Percentiles rank a stretch among this genome's conserved stretches.
Evolutionary conservation across 306 rosid genomes (phyloP).

Genomic region (Glycine soja): DNA sequence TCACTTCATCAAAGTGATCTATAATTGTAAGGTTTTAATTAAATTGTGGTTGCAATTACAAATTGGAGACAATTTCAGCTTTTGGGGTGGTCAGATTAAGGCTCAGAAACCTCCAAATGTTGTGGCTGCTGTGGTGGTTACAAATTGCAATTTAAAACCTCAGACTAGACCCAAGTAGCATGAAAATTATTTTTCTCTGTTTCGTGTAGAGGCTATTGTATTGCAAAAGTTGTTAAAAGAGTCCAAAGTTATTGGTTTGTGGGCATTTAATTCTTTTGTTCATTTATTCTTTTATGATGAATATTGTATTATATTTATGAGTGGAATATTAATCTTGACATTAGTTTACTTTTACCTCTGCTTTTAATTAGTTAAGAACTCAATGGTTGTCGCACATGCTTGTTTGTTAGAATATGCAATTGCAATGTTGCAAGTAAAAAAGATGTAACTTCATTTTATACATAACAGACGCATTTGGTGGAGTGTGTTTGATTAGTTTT

Average conservation of each 20-base stretch:
- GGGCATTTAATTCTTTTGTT: constrained; percentile 44
- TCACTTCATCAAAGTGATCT: background rate
- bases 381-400: constrained; percentile 3
- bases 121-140: background rate
- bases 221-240: background rate
- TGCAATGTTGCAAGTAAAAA: background rate
- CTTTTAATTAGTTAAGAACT: background rate
- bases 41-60: background rate
- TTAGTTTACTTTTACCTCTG: constrained; percentile 5
- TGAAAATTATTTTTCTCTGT: constrained; percentile 21
- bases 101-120: background rate
- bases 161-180: background rate
- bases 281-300: constrained; percentile 1
- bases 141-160: background rate
- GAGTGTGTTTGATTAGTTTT: background rate
- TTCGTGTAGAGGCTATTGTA: constrained; percentile 8
- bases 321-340: constrained; percentile 28
- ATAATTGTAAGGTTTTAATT: background rate
- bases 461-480: background rate
- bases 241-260: background rate
- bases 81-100: too few relatives aligned
- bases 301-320: constrained; percentile 16
- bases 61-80: too few relatives aligned
- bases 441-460: background rate
- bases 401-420: background rate